These are phyloP conservation scores for Plasmodium billcollinsi DNA, from an alignment of 169 alveolate species.

Conservation along the genomic window DNA sequence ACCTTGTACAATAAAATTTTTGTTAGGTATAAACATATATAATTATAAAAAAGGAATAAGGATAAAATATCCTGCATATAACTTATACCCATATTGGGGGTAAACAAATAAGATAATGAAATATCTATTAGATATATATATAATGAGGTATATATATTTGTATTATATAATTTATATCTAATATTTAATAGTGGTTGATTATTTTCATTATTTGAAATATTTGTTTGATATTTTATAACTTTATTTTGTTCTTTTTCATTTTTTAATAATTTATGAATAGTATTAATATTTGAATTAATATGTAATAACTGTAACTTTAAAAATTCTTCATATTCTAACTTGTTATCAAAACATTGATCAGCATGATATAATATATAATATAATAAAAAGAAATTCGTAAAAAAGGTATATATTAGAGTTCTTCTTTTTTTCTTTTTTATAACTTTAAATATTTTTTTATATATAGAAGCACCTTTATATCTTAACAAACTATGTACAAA, in stretches of 20 bases:
- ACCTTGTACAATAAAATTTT: conserved; percentile 62
- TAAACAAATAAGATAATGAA: conserved; percentile 45
- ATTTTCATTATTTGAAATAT: background rate
- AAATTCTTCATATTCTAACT: conserved; percentile 62
- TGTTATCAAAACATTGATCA: conserved; percentile 59
- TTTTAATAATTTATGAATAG: conserved; percentile 34
- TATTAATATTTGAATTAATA: conserved; percentile 58
- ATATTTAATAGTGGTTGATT: conserved; percentile 9
- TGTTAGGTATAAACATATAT: conserved; percentile 50
- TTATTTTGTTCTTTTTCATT: conserved; percentile 61
- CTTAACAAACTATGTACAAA: conserved; percentile 28
- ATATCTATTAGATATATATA: conserved; percentile 59
- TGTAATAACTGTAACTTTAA: conserved; percentile 58
- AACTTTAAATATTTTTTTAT: conserved; percentile 43
- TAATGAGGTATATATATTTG: conserved; percentile 40
- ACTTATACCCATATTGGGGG: conserved; percentile 48
- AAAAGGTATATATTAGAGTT: conserved; percentile 36
- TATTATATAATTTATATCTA: conserved; percentile 44
- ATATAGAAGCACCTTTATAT: conserved; percentile 56
- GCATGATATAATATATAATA: conserved; percentile 44
- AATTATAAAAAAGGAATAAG: conserved; percentile 42
- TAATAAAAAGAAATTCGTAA: conserved; percentile 34
- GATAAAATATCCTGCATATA: conserved; percentile 53
- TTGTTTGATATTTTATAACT: conserved; percentile 6
- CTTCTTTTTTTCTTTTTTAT: conserved; percentile 54